Evolutionary conservation across 2,329 filamentous ascomycete species (phyloP).

Genomic region (Clonostachys sp.): DNA sequence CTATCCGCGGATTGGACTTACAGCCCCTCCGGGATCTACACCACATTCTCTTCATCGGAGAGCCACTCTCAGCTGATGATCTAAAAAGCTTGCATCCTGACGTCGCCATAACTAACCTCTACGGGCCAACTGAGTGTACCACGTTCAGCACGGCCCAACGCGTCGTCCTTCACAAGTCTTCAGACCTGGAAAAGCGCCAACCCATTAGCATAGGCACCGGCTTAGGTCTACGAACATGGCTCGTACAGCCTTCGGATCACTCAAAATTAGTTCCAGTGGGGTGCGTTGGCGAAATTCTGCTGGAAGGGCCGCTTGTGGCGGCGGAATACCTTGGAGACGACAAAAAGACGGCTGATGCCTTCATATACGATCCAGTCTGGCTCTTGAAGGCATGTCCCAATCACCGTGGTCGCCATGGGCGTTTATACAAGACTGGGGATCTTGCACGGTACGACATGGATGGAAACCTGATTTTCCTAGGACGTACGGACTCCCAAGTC

Average conservation of each 20-base stretch:
- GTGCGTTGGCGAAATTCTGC: constrained; percentile 31
- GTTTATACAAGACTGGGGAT: constrained; percentile 9
- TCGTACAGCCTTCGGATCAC: constrained; percentile 9
- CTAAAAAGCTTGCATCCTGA: constrained; percentile 24
- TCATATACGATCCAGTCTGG: constrained; percentile 3
- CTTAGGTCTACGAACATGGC: constrained; percentile 8
- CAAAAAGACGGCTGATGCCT: constrained; percentile 2
- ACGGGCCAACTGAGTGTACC: constrained; percentile 41
- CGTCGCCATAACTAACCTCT: constrained; percentile 19
- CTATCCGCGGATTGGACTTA: too few species aligned
- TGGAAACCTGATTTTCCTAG: constrained; percentile 29
- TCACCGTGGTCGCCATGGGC: not conserved
- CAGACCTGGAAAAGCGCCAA: too few species aligned
- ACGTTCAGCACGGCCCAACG: constrained; percentile 21
- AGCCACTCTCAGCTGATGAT: constrained; percentile 30
- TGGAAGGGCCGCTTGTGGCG: constrained; percentile 46
- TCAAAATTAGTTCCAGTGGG: not conserved
- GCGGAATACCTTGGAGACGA: constrained; percentile 19
- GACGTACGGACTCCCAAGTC: constrained; percentile 28
- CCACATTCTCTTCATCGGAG: too few species aligned
- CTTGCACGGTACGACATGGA: constrained; percentile 20
- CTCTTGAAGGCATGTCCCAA: not conserved
- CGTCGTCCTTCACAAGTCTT: constrained; percentile 4
- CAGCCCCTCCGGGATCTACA: too few species aligned
- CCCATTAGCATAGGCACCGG: constrained; percentile 2